Evolutionary conservation across 2,329 filamentous ascomycete genomes (phyloP).

Genomic region (Raffaelea albimanens): DNA sequence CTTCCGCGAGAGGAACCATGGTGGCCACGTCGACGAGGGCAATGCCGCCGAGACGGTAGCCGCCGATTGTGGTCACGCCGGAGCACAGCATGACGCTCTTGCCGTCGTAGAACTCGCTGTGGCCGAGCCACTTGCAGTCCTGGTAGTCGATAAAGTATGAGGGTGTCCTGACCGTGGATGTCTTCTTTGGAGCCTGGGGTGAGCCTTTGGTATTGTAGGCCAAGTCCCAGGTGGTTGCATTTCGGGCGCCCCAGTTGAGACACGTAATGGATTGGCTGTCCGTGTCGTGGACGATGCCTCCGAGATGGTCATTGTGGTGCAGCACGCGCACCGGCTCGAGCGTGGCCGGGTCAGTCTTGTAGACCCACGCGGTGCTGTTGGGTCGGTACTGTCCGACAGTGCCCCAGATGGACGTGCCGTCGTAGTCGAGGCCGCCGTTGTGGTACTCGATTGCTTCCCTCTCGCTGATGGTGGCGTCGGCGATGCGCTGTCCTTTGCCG

Average conservation of each 20-base stretch:
- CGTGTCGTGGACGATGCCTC: slow-evolving; percentile 34
- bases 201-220: neutral
- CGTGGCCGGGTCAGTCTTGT: slow-evolving; percentile 26
- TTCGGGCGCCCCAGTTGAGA: slow-evolving; percentile 36
- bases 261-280: slow-evolving; percentile 25
- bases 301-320: slow-evolving; percentile 31
- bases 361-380: slow-evolving; percentile 33
- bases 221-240: slow-evolving; percentile 20
- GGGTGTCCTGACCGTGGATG: slow-evolving; percentile 24
- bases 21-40: slow-evolving; percentile 34
- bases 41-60: slow-evolving; percentile 30
- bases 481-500: slow-evolving; percentile 28
- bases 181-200: neutral
- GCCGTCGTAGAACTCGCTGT: slow-evolving; percentile 23
- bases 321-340: slow-evolving; percentile 25
- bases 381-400: slow-evolving; percentile 37
- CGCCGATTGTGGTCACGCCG: slow-evolving; percentile 28
- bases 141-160: slow-evolving; percentile 39
- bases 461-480: slow-evolving; percentile 32
- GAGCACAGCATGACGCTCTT: slow-evolving; percentile 36
- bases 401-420: slow-evolving; percentile 36
- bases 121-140: slow-evolving; percentile 41
- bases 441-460: slow-evolving; percentile 30
- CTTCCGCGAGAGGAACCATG: slow-evolving; percentile 34
- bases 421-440: slow-evolving; percentile 38